Conservation (phyloP, 83 land plant species). For the Picea abies region DNA sequence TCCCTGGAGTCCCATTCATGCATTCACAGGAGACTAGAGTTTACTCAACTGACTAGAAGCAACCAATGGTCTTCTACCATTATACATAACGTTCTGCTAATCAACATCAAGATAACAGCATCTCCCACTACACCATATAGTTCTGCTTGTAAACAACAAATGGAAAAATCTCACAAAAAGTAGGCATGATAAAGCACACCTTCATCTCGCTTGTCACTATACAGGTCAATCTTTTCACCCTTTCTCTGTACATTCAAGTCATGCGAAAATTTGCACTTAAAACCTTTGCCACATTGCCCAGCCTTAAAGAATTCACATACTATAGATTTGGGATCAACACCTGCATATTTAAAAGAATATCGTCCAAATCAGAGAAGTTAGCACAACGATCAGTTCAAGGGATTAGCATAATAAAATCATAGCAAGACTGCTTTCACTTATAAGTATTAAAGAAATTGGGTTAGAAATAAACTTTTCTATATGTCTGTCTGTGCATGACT, state of each 20-base stretch:
- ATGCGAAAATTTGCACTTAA: slow-evolving; percentile 99
- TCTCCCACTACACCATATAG: too few species aligned
- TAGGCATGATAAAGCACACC: slow-evolving; percentile 2
- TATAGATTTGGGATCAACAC: slow-evolving; percentile 99
- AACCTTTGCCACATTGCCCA: slow-evolving; percentile 97
- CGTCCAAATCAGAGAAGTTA: background rate
- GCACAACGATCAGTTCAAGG: background rate
- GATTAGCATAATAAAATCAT: background rate
- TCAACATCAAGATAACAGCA: background rate
- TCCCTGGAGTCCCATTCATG: background rate
- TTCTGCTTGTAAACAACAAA: too few species aligned
- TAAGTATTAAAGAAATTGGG: too few species aligned
- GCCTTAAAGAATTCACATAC: slow-evolving; percentile 91
- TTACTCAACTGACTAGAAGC: background rate
- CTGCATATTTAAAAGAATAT: slow-evolving; percentile 30
- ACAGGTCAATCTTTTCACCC: slow-evolving; percentile 99
- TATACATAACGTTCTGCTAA: background rate
- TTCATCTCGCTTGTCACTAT: slow-evolving; percentile 94
- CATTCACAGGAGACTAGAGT: background rate
- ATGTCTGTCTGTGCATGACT: too few species aligned
- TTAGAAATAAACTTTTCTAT: too few species aligned
- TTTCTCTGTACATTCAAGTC: slow-evolving; percentile 97
- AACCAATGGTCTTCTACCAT: background rate
- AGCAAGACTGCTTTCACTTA: too few species aligned
- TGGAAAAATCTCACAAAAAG: too few species aligned